Conservation (phyloP, 768 basidiomycete genomes). For the Pulveroboletus sp. region DNA sequence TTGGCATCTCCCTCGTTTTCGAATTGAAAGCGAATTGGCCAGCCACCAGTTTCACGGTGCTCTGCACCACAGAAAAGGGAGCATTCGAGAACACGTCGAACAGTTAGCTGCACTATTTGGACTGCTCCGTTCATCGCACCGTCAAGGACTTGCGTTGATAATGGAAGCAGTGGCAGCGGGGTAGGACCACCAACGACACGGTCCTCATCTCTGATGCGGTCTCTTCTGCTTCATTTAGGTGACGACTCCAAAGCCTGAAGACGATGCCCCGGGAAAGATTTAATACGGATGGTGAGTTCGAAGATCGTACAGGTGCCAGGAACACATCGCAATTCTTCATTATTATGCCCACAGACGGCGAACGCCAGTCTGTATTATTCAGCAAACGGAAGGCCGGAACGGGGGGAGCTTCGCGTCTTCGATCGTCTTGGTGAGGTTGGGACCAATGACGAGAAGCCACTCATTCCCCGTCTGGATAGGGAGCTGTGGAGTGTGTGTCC, state of each 20-base stretch:
- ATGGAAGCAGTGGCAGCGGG: conserved; percentile 54
- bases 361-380: conserved; percentile 46
- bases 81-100: conserved; percentile 44
- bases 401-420: conserved; percentile 32
- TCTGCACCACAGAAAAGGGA: conserved; percentile 44
- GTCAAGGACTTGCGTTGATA: conserved; percentile 47
- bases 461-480: conserved; percentile 43
- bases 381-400: conserved; percentile 35
- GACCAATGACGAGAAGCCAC: conserved; percentile 33
- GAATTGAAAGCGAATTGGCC: conserved; percentile 38
- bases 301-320: conserved; percentile 38
- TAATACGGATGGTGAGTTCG: conserved; percentile 51
- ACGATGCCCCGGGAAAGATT: conserved; percentile 37
- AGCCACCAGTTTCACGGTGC: conserved; percentile 43
- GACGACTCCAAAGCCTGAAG: conserved; percentile 48
- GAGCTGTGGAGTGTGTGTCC: conserved; percentile 30
- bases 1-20: too few relatives aligned
- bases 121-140: conserved; percentile 43
- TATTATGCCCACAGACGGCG: conserved; percentile 41
- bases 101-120: conserved; percentile 42
- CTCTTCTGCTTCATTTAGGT: conserved; percentile 41
- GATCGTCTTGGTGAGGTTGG: conserved; percentile 33
- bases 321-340: conserved; percentile 51
- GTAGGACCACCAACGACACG: conserved; percentile 26
- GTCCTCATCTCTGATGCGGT: conserved; percentile 9